These are phyloP conservation scores for Sanguinoderma infundibulare DNA, from an alignment of 1,284 basidiomycete species.

Conservation along the genomic window DNA sequence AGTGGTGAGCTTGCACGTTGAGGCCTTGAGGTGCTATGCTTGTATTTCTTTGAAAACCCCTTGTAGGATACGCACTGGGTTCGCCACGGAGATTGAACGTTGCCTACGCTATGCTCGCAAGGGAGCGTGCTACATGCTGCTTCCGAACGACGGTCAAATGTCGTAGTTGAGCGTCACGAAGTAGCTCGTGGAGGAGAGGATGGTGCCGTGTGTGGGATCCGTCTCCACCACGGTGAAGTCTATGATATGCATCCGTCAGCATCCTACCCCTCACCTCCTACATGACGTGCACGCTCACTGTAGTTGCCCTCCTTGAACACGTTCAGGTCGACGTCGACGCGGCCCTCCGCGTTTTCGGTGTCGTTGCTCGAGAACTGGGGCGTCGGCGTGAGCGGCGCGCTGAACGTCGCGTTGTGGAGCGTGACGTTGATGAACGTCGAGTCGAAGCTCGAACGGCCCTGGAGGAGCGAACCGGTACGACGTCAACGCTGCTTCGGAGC, in stretches of 20 bases:
- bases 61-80: too few relatives aligned
- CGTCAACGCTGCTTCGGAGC: background rate
- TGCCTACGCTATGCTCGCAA: background rate
- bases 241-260: background rate
- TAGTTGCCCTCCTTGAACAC: background rate
- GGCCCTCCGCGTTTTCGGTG: background rate
- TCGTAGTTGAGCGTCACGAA: background rate
- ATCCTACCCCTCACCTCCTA: too few relatives aligned
- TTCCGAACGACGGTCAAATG: background rate
- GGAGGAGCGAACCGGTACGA: background rate
- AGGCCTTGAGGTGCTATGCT: too few relatives aligned
- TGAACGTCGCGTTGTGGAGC: background rate
- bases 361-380: background rate
- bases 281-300: background rate
- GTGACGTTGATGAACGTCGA: background rate
- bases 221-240: background rate
- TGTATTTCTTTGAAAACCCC: too few relatives aligned
- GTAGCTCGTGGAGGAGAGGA: background rate
- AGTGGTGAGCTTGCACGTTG: conserved; percentile 19
- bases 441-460: conserved; percentile 1
- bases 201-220: background rate
- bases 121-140: too few relatives aligned
- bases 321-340: background rate
- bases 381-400: conserved; percentile 1
- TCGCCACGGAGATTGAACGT: too few relatives aligned